These are phyloP conservation scores for Tritrichomonas musculus DNA, from an alignment of 208 protist species.

Conservation along the genomic window DNA sequence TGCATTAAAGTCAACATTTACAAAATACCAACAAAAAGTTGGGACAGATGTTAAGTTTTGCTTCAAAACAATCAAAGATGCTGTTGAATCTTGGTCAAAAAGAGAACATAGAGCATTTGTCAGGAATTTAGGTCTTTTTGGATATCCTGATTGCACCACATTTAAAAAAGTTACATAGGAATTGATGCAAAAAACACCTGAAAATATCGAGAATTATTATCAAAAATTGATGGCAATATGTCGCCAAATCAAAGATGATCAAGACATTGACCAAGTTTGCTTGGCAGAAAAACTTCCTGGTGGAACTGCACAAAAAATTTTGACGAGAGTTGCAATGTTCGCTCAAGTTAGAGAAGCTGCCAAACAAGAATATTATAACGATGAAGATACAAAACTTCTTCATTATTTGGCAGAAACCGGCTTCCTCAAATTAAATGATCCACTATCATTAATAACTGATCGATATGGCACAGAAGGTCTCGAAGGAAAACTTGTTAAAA, in stretches of 20 bases:
- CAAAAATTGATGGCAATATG: not conserved
- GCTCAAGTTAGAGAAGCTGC: not conserved
- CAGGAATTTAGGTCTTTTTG: not conserved
- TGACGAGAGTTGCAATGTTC: not conserved
- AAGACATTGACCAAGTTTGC: not conserved
- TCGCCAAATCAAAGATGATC: not conserved
- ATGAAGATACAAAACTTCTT: not conserved
- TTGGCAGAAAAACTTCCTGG: not conserved
- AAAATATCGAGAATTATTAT: not conserved
- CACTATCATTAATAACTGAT: not conserved
- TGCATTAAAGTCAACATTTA: not conserved
- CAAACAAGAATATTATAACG: not conserved
- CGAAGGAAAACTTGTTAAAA: not conserved
- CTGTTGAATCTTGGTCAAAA: not conserved
- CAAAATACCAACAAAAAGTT: not conserved
- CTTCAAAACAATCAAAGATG: too few species aligned
- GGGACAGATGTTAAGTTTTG: too few species aligned
- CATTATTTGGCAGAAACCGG: not conserved
- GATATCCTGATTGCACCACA: not conserved
- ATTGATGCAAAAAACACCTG: not conserved
- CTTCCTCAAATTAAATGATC: too few species aligned
- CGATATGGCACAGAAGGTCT: not conserved
- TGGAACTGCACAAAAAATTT: not conserved
- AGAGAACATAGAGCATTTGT: not conserved
- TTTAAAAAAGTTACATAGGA: not conserved